Evolutionary conservation across 495 filamentous ascomycete genomes (phyloP).

Genomic region (Lasiosphaeria miniovina): DNA sequence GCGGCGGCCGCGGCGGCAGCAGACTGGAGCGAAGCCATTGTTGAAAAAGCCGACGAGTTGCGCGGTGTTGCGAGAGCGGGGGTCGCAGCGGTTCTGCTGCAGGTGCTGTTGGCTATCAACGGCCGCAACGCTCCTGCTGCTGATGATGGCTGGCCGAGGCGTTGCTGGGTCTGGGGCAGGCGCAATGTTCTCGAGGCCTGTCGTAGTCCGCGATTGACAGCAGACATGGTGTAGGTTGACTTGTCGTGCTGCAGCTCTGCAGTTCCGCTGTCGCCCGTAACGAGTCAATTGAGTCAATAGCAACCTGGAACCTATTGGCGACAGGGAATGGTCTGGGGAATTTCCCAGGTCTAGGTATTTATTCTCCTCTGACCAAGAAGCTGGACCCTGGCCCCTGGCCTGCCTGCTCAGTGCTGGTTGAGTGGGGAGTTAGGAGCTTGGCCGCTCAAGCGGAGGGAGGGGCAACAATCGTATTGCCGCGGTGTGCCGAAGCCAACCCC

Average conservation of each 20-base stretch:
- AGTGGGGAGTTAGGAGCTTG: background rate
- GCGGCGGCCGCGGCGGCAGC: constrained; percentile 39
- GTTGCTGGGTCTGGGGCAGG: constrained; percentile 10
- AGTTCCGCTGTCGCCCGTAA: no score
- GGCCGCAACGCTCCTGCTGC: background rate
- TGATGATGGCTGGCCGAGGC: no score
- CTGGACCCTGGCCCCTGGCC: background rate
- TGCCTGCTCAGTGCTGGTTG: constrained; percentile 2
- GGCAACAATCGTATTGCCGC: background rate
- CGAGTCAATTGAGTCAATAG: constrained; percentile 18
- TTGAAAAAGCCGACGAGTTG: constrained; percentile 46
- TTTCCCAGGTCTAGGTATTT: background rate
- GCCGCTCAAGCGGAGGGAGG: constrained; percentile 2
- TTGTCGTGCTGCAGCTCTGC: no score
- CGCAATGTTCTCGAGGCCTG: constrained; percentile 31
- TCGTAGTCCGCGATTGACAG: constrained; percentile 31
- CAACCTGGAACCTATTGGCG: background rate
- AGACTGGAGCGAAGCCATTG: constrained; percentile 53
- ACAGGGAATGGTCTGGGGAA: background rate
- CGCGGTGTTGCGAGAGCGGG: constrained; percentile 22
- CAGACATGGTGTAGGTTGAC: constrained; percentile 23
- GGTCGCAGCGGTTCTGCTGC: constrained; percentile 13
- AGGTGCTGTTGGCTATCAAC: background rate
- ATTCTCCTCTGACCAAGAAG: background rate
- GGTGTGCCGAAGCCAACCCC: constrained; percentile 1